Evolutionary conservation across 805 yeast genomes (phyloP), one percentile per base, ranked within the genome.

Genomic region (Lipomyces japonicus): DNA sequence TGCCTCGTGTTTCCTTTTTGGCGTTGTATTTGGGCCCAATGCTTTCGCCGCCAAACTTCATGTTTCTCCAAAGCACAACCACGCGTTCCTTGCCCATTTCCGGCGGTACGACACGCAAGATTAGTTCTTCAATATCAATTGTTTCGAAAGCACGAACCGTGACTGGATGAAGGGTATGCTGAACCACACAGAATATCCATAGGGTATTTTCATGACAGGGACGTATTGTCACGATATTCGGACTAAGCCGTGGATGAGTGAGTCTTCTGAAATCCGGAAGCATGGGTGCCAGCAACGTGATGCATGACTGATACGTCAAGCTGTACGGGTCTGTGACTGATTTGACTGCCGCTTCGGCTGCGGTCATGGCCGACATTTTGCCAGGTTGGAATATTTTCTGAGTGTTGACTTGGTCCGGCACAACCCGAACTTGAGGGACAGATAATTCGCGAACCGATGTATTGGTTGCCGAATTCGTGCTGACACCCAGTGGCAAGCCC

Each of bases 61-160:
- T 53, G 36, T 53, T 53, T 9, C 58, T 34, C 58, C 58, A 53
- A n/a, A 53, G 46, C 4, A 53, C 58, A 25, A 53, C 57, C 7
- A 48, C 42, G 10, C 34, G 32, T 32, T 46, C 51, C 24, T 47
- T 53, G 5, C 57, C 57, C 19, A 53, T 39, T 31, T 53, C 52
- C 3, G 57, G 55, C 6, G 58, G 58, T n/a, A 53, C 44, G 12
- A 53, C 58, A 16, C 51, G 51, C 25, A 44, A 16, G n/a, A 51
- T 32, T 7, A 53, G 44, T 24, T 53, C 58, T 34, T 53, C 58
- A 21, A 53, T 51, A 26, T 53, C 58, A 41, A 53, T 53, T 26
- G 58, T 53, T 44, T 53, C 58, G 34, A 53, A 53, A 7, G 58
- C 57, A 26, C 58, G 58, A 3, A 53, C 58, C n/a, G 57, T 53